Conservation (phyloP, 306 rosid species). For the Pueraria montana region DNA sequence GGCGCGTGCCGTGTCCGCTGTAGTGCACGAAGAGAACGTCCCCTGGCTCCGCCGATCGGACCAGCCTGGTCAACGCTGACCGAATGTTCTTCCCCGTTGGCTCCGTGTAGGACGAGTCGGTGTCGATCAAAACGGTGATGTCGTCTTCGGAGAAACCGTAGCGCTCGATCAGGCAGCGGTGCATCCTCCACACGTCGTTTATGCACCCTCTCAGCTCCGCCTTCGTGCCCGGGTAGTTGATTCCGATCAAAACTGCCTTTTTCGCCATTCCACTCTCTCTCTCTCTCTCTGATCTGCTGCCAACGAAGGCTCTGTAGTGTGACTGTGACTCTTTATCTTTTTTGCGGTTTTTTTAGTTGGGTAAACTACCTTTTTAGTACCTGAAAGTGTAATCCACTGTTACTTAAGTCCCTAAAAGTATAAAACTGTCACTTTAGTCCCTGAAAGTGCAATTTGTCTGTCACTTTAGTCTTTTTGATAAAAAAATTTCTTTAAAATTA, state of each 20-base stretch:
- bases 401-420: too few relatives aligned
- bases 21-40: slow-evolving; percentile 82
- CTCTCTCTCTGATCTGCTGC: background rate
- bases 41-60: slow-evolving; percentile 68
- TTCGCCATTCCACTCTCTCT: slow-evolving; percentile 56
- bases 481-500: too few relatives aligned
- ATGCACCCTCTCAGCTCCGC: slow-evolving; percentile 88
- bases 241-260: slow-evolving; percentile 88
- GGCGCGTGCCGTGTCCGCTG: slow-evolving; percentile 96
- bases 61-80: slow-evolving; percentile 56
- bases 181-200: slow-evolving; percentile 84
- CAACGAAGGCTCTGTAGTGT: too few relatives aligned
- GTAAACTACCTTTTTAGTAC: too few relatives aligned
- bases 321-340: background rate
- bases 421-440: too few relatives aligned
- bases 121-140: slow-evolving; percentile 79
- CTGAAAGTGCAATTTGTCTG: too few relatives aligned
- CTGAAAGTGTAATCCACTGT: too few relatives aligned
- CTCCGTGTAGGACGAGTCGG: slow-evolving; percentile 70
- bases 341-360: background rate
- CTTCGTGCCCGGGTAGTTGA: slow-evolving; percentile 89
- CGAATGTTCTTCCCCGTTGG: slow-evolving; percentile 91
- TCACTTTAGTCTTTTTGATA: too few relatives aligned
- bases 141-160: slow-evolving; percentile 77
- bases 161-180: slow-evolving; percentile 64